Evolutionary conservation across 1,139 yeast species (phyloP), one percentile per base, ranked within the genome.

Genomic region (Scheffersomyces parashehatae): DNA sequence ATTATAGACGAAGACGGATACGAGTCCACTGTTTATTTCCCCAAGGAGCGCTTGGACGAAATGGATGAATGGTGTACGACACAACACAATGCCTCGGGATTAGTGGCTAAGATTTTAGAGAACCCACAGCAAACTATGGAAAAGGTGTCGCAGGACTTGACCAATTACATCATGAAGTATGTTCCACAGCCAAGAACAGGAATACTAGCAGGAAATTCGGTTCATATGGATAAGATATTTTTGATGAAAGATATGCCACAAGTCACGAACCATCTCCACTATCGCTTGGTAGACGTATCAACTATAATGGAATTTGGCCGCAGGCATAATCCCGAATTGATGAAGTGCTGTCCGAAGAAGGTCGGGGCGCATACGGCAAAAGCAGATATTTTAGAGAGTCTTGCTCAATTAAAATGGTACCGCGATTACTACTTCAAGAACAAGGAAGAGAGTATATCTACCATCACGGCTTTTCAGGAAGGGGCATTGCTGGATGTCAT

Each of bases 151-250:
- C 44, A 52, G 0, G 91, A 85, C 50, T 65, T 95, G 41, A 62
- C 84, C 42, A 70, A 60, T 4, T 93, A 88, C 59, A 68, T 95
- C 38, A 64, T 74, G 50, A 70, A 70, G 49, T 79, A 75, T 54
- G 73, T 88, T 10, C 79, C 81, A 1, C 73, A 70, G n/a, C 66
- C 70, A 13, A 71, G 79, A 6, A 59, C 63, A 4, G 97, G 88
- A 1, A 65, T 93, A 0, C 67, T 95, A 47, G 96, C 96, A 0
- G 99, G 99, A 1, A 93, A 91, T 57, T 79, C 96, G 0, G 82
- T 95, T 24, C 97, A 95, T 62, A 86, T 89, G 83, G 99, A 95
- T 63, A 79, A 90, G 47, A 74, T 86, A 45, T 95, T 93, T 65
- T 79, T 95, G 86, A 70, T 82, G 60, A 75, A 80, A 40, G 97